Base-by-base conservation (phyloP, 2,329 filamentous ascomycete species). In the Bipolaris victoriae region DNA sequence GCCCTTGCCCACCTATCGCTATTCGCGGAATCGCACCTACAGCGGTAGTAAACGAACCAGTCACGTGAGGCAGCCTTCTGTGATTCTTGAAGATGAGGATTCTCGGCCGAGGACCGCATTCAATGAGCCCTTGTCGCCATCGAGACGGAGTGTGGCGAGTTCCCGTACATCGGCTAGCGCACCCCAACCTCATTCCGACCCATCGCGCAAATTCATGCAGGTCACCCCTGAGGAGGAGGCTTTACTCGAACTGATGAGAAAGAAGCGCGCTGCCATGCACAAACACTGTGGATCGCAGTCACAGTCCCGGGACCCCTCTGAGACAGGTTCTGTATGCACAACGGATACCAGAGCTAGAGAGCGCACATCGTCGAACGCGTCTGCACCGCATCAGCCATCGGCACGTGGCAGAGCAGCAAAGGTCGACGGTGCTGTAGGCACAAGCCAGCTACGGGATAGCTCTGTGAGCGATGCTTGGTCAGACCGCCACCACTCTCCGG, bases 201-300 rank as follows among this genome's bases (percentile, higher is more conserved):
- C 59, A 64, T 60, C 65, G 24, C 73, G 69, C 37, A 78, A 76
- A 55, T 64, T 77, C 29, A 81, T 83, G 77, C 78, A 78, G 29
- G 80, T 83, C 15, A 81, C 80, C 1, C 75, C 79, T 52, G 81
- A 83, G 64, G 81, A 83, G 63, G 80, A 81, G 66, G 77, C 78
- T 22, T 64, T 83, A 13, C 61, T 83, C 35, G 80, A 82, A 52
- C 70, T 82, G 68, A 81, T 83, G 79, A 78, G 81, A 7, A 75
- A 77, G 55, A 82, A 82, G 63, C 76, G 80, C 43, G 79, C 79
- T 10, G 76, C 75, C 7, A 81, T 81, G 79, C 74, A 74, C 24
- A 77, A 79, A 61, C 51, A 54, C 13, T 75, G 69, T 47, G 76
- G 74, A 55, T 64, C 73, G 1, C 74, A 79, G 58, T 74, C 71